Conservation (phyloP, 2,329 filamentous ascomycete genomes). For the Aspergillus felis region DNA sequence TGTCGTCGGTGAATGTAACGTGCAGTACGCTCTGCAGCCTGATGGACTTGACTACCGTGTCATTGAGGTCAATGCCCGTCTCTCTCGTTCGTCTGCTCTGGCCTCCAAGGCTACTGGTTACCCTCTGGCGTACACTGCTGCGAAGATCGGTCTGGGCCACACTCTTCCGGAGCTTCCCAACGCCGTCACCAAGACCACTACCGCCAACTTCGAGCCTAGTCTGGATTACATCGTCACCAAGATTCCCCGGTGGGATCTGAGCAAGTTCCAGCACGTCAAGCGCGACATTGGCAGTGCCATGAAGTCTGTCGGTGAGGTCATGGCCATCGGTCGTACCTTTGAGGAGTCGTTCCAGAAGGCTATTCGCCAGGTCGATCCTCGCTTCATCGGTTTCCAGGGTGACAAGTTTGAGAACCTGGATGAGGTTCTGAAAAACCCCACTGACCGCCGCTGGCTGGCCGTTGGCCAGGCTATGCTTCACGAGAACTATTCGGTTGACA, state of each 20-base stretch:
- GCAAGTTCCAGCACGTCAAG: conserved; percentile 99
- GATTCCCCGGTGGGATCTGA: conserved; percentile 96
- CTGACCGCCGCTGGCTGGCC: conserved; percentile 93
- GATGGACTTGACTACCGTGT: conserved; percentile 97
- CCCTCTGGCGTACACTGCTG: conserved; percentile 92
- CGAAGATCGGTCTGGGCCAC: conserved; percentile 96
- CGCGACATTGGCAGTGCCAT: conserved; percentile 95
- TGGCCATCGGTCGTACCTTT: conserved; percentile 98
- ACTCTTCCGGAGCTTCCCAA: conserved; percentile 94
- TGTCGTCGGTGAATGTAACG: conserved; percentile 97
- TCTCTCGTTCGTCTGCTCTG: conserved; percentile 93
- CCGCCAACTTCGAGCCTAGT: conserved; percentile 96
- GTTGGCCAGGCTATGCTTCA: conserved; percentile 98
- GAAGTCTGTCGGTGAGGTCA: conserved; percentile 99
- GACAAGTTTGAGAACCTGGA: conserved; percentile 93
- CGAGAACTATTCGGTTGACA: conserved; percentile 90
- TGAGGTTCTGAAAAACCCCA: conserved; percentile 83
- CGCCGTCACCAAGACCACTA: conserved; percentile 96
- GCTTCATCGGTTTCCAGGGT: conserved; percentile 88
- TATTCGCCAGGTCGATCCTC: conserved; percentile 92
- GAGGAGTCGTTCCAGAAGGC: conserved; percentile 99
- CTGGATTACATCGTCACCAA: conserved; percentile 98
- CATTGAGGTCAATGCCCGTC: conserved; percentile 97
- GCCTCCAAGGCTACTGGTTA: conserved; percentile 98
- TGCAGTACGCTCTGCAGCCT: conserved; percentile 94